phyloP scores from a whole-genome alignment of 805 yeast genomes.

The Pichia rugopelliculosa region DNA sequence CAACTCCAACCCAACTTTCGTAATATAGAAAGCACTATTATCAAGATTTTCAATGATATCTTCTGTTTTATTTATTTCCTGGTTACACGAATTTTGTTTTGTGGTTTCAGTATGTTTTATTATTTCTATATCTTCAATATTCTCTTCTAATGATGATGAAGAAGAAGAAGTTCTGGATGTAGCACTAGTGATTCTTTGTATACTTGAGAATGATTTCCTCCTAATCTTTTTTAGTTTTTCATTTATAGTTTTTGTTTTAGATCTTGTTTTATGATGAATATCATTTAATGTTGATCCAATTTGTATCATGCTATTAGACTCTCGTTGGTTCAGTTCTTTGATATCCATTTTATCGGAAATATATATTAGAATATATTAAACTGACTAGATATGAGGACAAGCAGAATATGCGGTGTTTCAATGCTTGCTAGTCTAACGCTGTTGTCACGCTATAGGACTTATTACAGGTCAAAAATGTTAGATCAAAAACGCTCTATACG shows the following conservation, averaged over 20 bases:
- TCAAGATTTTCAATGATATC: neutral
- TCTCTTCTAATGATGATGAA: neutral
- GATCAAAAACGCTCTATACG: too few species aligned
- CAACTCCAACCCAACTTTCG: conserved; percentile 24
- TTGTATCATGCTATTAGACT: neutral
- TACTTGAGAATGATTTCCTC: neutral
- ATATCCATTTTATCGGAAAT: neutral
- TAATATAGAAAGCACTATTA: conserved; percentile 13
- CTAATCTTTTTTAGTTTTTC: neutral
- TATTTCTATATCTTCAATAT: neutral
- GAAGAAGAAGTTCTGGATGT: neutral
- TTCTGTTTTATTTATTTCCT: neutral
- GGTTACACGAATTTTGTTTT: neutral
- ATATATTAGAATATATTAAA: neutral
- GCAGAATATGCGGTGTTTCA: neutral
- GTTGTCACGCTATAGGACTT: neutral
- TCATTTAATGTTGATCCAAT: neutral
- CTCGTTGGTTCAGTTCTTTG: neutral
- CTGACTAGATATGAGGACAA: neutral
- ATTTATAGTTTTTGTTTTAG: neutral
- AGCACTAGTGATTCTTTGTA: neutral
- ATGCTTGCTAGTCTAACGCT: neutral
- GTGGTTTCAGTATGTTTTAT: neutral
- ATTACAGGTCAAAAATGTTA: neutral
- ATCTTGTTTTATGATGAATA: neutral